Base-by-base conservation (phyloP, 345 rosid species). In the Toxicodendron radicans region DNA sequence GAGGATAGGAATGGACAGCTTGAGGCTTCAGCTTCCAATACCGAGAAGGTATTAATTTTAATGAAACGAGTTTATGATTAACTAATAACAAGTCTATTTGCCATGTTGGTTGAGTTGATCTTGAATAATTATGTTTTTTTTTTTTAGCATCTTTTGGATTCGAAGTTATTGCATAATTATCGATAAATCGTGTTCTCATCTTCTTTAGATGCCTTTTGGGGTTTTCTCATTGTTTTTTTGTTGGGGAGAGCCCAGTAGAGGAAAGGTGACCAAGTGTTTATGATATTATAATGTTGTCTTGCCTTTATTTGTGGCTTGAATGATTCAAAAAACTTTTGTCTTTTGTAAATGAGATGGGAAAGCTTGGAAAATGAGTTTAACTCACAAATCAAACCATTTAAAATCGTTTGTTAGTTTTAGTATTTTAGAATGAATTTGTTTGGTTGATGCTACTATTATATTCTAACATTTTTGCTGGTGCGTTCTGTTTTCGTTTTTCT, bases 1-100 rank as follows among this genome's bases (percentile, higher is more conserved):
- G 88, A 91, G 74, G 92, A 84, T 82, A 90, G 82, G 59, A 78
- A 83, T 74, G 85, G 76, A 53, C 84, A 85, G 83, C 92, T 95
- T 71, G 91, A 71, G 58, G 87, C 87, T 38, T 91, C 96, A 6
- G 78, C 90, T 76, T 81, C 90, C 76, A 70, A 86, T 70, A 81
- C 94, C 57, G 97, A 89, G 73, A 87, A 95, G 97, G 97, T 91
- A 75, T 49, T 58, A 70, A 52, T 35, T 74, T 9, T 10, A 30
- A 24, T 66, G 38, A 66, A 66, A 48, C 48, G 27, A 4, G 12
- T 0, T 8, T 57, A 1, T 49, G 13, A 30, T 82, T 63, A 23
- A 11, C 33, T 68, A 23, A 33, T 73, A 54, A 53, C 54, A 27
- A 33, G 54, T 52, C 54, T 52, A 45, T 67, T 63, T 71, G 59